A percentile compares a stretch with the other conserved stretches of the same genome.
These are phyloP conservation scores for Nicotiana benthamiana DNA, from an alignment of 257 asterid species.

Conservation along the genomic window DNA sequence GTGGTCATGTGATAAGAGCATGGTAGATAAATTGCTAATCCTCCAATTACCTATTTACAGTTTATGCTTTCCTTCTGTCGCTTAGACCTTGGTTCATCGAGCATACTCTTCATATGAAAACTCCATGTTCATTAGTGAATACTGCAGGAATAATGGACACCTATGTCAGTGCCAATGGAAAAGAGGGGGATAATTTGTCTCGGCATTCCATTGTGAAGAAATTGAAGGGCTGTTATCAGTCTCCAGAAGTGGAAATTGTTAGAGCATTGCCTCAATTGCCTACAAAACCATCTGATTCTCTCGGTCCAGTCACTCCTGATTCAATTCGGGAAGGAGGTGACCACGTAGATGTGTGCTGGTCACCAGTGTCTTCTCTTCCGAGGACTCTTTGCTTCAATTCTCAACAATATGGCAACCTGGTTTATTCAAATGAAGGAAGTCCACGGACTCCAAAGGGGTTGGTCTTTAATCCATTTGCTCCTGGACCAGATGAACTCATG, in stretches of 20 bases:
- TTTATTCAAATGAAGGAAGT: slow-evolving; percentile 8
- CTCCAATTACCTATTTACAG: neutral
- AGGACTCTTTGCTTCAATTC: slow-evolving; percentile 4
- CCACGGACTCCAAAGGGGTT: slow-evolving; percentile 29
- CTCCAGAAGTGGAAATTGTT: neutral
- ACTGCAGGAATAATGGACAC: slow-evolving; percentile 21
- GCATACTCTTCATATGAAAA: neutral
- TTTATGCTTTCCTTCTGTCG: neutral
- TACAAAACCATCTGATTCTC: neutral
- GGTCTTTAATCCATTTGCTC: slow-evolving; percentile 50
- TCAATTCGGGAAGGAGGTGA: slow-evolving; percentile 21
- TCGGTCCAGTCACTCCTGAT: slow-evolving; percentile 41
- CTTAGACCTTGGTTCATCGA: neutral
- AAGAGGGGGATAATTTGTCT: slow-evolving; percentile 9
- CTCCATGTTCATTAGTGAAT: neutral
- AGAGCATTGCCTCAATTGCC: neutral
- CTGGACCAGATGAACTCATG: slow-evolving; percentile 31
- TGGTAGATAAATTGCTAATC: neutral
- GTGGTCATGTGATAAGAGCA: neutral
- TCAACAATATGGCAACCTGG: neutral
- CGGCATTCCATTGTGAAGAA: neutral
- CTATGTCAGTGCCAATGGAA: slow-evolving; percentile 12
- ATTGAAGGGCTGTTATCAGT: neutral
- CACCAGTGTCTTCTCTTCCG: slow-evolving; percentile 23
- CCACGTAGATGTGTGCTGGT: neutral